Percentiles rank a stretch among this genome's conserved stretches.
phyloP scores from a whole-genome alignment of 805 yeast species.

The Huiozyma sinensis region DNA sequence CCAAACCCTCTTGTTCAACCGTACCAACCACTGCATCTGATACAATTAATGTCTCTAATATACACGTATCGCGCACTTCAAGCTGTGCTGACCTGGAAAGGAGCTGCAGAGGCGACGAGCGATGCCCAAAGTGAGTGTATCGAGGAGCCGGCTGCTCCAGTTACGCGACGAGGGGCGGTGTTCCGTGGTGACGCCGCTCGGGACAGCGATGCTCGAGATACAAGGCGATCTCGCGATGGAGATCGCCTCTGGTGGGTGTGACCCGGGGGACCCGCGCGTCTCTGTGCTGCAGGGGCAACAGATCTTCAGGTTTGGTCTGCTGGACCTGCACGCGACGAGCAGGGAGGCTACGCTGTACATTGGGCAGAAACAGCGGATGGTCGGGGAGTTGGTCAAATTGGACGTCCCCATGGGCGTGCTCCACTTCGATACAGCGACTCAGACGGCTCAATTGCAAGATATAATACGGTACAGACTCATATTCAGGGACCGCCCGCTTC shows the following conservation, averaged over 20 bases:
- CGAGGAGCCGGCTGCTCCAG: conserved; percentile 13
- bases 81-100: too few relatives aligned
- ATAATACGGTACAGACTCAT: conserved; percentile 47
- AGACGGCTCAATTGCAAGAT: conserved; percentile 44
- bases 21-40: too few relatives aligned
- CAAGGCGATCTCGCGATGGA: conserved; percentile 52
- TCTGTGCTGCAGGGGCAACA: conserved; percentile 7
- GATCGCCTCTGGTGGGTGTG: conserved; percentile 10
- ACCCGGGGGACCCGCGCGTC: conserved; percentile 24
- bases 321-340: conserved; percentile 12
- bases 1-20: too few relatives aligned
- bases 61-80: too few relatives aligned
- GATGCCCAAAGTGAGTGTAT: conserved; percentile 23
- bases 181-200: conserved; percentile 34
- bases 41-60: too few relatives aligned
- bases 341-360: conserved; percentile 47
- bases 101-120: background rate
- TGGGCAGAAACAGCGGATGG: conserved; percentile 58
- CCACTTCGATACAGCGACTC: conserved; percentile 29
- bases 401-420: conserved; percentile 59
- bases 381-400: conserved; percentile 49
- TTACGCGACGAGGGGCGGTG: conserved; percentile 1
- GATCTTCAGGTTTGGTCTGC: conserved; percentile 18
- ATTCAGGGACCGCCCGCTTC: conserved; percentile 62
- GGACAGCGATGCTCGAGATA: conserved; percentile 53